Evolutionary conservation across 2,329 filamentous ascomycete species (phyloP).

Genomic region (Venturia pyrina): DNA sequence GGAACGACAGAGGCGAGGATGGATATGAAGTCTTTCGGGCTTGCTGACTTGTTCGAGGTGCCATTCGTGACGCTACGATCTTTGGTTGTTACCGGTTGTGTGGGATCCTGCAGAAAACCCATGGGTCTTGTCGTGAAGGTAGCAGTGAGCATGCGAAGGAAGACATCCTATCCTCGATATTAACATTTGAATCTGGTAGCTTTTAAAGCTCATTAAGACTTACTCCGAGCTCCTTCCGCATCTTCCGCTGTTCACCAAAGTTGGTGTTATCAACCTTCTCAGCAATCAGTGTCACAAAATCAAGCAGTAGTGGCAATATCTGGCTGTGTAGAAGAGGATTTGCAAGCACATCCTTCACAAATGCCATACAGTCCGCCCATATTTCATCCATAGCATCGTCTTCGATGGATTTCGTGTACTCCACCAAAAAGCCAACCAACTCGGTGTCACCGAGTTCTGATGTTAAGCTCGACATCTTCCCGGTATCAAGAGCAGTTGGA

Average conservation of each 20-base stretch:
- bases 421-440: constrained; percentile 77
- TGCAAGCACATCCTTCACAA: constrained; percentile 76
- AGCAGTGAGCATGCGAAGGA: constrained; percentile 79
- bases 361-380: constrained; percentile 88
- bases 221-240: constrained; percentile 82
- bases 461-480: constrained; percentile 78
- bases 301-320: constrained; percentile 72
- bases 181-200: neutral
- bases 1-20: constrained; percentile 73
- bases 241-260: constrained; percentile 86
- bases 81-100: constrained; percentile 25
- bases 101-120: constrained; percentile 53
- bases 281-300: constrained; percentile 81
- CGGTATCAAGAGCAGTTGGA: constrained; percentile 64
- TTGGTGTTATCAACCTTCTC: constrained; percentile 97
- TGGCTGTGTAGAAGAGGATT: constrained; percentile 95
- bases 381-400: constrained; percentile 98
- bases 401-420: constrained; percentile 81
- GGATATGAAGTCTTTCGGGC: constrained; percentile 53
- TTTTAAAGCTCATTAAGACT: constrained; percentile 26
- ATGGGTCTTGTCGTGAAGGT: constrained; percentile 84
- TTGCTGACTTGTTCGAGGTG: constrained; percentile 22
- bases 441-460: constrained; percentile 75
- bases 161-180: constrained; percentile 58
- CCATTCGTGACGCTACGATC: constrained; percentile 21